Base-by-base conservation (phyloP, 1,284 basidiomycete genomes). In the Trichosporon faecale region DNA sequence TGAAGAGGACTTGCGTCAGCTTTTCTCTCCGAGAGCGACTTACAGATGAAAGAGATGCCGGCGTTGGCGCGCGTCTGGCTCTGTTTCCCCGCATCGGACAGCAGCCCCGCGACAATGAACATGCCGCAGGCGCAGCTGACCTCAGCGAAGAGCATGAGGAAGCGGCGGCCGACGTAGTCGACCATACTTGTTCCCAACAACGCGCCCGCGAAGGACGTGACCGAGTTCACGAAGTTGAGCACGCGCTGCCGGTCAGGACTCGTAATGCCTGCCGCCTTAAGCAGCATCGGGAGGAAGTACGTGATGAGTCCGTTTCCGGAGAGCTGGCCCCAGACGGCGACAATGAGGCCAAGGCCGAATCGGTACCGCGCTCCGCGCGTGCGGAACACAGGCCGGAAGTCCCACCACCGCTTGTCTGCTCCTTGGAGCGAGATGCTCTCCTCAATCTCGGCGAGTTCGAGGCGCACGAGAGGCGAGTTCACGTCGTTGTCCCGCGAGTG, bases 391-490 rank as follows among this genome's bases (percentile, higher is more conserved):
- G 86, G 84, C 27, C 87, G 79, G 82, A 87, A 88, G 75, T 88
- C 87, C 87, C 87, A 88, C 84, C 85, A 88, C 35, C 74, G 72
- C 70, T 78, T 74, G 66, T 78, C 78, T 14, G 76, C 75, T 8
- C 78, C 78, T 29, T 69, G 52, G 18, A 78, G 68, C 2, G 69
- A 68, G 68, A 88, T 85, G 72, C 85, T 85, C 77, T 87, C 86
- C 69, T 86, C 84, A 52, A 88, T 87, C 75, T 88, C 87, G 57
- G 84, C 82, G 79, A 88, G 85, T 76, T 88, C 85, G 11, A 88
- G 79, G 44, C 86, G 79, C 33, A 88, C 80, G 6, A 88, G 77
- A 3, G 87, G 87, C 2, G 87, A 88, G 65, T 86, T 78, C 46
- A 80, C 65, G 74, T 88, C 85, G 31, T 84, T 83, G 60, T 81